These are phyloP conservation scores for Mycena venus DNA, from an alignment of 768 basidiomycete species.

Conservation along the genomic window DNA sequence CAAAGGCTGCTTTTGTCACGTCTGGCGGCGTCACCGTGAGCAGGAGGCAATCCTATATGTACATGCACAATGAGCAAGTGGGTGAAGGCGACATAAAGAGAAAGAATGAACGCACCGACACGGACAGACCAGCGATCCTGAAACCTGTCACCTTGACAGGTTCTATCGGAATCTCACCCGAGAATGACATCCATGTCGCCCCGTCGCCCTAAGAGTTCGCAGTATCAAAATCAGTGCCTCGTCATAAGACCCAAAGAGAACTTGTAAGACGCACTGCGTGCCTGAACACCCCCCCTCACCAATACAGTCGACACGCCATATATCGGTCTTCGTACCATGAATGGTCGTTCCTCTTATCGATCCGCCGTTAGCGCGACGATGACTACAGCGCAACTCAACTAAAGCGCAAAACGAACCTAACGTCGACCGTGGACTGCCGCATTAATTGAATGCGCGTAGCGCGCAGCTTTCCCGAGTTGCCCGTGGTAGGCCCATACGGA, in stretches of 20 bases:
- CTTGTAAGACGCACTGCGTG: slow-evolving; percentile 62
- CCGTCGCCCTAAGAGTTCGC: slow-evolving; percentile 66
- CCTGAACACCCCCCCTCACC: slow-evolving; percentile 73
- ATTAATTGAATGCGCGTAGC: slow-evolving; percentile 71
- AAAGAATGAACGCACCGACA: slow-evolving; percentile 63
- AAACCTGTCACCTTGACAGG: slow-evolving; percentile 72
- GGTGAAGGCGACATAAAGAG: background rate
- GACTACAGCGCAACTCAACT: background rate
- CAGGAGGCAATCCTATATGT: slow-evolving; percentile 72
- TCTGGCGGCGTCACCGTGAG: slow-evolving; percentile 73
- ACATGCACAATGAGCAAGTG: slow-evolving; percentile 6
- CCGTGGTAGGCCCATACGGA: slow-evolving; percentile 65
- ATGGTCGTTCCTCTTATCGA: slow-evolving; percentile 59
- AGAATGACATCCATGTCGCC: slow-evolving; percentile 70
- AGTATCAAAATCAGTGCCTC: background rate
- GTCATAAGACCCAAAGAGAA: background rate
- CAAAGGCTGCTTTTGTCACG: slow-evolving; percentile 65
- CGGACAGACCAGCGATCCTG: slow-evolving; percentile 71
- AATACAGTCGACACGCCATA: slow-evolving; percentile 76
- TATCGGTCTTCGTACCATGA: slow-evolving; percentile 73
- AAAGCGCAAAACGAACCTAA: slow-evolving; percentile 52
- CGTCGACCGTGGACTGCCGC: slow-evolving; percentile 78
- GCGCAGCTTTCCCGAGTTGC: slow-evolving; percentile 43
- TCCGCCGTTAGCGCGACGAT: background rate
- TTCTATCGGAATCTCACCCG: slow-evolving; percentile 71